A percentile compares a stretch with the other conserved stretches of the same genome.
phyloP scores from a whole-genome alignment of 768 basidiomycete genomes.

The Lactarius hatsudake region DNA sequence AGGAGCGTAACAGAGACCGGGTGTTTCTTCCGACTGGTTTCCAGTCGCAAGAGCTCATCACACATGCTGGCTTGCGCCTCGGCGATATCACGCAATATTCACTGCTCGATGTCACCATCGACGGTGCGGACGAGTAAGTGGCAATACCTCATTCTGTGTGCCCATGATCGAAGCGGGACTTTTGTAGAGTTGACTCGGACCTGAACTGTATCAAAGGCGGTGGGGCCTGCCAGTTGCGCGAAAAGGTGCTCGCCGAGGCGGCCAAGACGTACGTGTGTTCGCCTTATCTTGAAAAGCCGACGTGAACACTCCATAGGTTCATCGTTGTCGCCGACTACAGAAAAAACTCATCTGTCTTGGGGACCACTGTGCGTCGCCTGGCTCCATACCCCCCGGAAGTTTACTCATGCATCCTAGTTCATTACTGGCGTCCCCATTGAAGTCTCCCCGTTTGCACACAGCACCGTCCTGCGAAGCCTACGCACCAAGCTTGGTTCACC shows the following conservation, averaged over 20 bases:
- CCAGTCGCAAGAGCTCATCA: slow-evolving; percentile 94
- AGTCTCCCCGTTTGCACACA: slow-evolving; percentile 95
- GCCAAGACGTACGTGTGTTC: slow-evolving; percentile 65
- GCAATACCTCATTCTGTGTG: neutral
- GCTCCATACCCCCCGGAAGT: neutral
- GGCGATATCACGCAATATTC: slow-evolving; percentile 91
- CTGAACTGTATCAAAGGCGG: slow-evolving; percentile 97
- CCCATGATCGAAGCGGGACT: neutral
- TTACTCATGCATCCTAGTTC: slow-evolving; percentile 49
- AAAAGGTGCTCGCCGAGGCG: slow-evolving; percentile 97
- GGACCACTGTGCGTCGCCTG: slow-evolving; percentile 64
- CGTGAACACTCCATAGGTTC: slow-evolving; percentile 48
- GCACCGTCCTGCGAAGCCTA: slow-evolving; percentile 75
- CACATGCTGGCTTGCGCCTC: slow-evolving; percentile 67
- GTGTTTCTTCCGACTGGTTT: slow-evolving; percentile 95
- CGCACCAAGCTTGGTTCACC: slow-evolving; percentile 57
- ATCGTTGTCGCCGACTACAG: slow-evolving; percentile 93
- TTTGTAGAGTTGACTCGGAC: slow-evolving; percentile 69
- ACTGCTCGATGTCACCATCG: slow-evolving; percentile 91
- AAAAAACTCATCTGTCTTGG: slow-evolving; percentile 82
- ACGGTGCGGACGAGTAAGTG: slow-evolving; percentile 93
- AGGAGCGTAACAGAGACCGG: slow-evolving; percentile 68
- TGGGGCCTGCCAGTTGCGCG: slow-evolving; percentile 92
- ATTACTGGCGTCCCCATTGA: slow-evolving; percentile 90
- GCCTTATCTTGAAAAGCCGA: neutral